Base-by-base conservation (phyloP, 495 filamentous ascomycete genomes). In the Penicillium manginii region DNA sequence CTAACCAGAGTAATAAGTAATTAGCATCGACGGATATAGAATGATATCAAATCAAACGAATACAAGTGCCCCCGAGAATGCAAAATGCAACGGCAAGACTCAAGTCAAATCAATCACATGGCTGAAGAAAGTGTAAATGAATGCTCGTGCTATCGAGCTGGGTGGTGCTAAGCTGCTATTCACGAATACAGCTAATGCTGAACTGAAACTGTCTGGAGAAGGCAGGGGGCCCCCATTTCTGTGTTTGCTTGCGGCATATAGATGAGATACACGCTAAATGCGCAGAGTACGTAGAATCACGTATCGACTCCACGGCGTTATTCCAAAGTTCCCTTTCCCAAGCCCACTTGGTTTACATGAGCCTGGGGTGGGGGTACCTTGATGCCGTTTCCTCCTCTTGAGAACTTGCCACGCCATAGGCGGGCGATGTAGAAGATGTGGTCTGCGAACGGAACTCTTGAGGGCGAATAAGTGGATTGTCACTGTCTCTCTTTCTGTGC, bases 381-480 rank as follows among this genome's bases (percentile, higher is more conserved):
- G 43, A 15, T 23, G 40, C 22, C 55, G 35, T 50, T 57, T 42
- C 59, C 32, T 60, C 62, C 64, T 40, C 54, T 65, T 55, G 51
- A 50, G 21, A 47, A 50, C 40, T 46, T 55, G 40, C 17, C 59
- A 54, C 29, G 50, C 21, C 40, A 59, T 37, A 55, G 35, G 50
- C 21, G 51, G 55, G 58, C 60, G 46, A 61, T 52, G 54, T 51
- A 43, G 58, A 58, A 53, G 60, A 52, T 18, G 58, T 62, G 69
- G 61, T 31, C 26, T 29, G 43, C 57, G 43, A 51, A 56, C 57
- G 62, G 65, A 54, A 72, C 26, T 29, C 26, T 29, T 68, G 54
- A 68, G 58, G 75, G 73, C 75, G 74, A 61, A 71, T 68, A 72
- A 72, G 69, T 76, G 67, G 75, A 77, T 71, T 75, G 15, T 68